Evolutionary conservation across 179 eudicot genomes (phyloP).

Genomic region (Beta corolliflora): DNA sequence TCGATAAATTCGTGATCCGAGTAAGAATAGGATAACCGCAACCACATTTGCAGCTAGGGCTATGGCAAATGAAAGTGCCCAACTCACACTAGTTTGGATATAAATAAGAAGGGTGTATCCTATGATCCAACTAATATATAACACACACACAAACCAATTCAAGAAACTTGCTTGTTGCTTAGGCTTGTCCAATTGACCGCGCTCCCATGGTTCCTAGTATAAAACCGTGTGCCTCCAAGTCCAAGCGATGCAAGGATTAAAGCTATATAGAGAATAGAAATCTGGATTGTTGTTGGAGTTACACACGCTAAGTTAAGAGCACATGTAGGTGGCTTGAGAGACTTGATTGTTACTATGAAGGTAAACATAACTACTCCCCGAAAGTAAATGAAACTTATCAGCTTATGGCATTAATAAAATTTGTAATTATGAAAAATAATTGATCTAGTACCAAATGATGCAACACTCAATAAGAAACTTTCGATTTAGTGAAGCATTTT

Average conservation of each 20-base stretch:
- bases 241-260: conserved; percentile 42
- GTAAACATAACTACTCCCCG: conserved; percentile 44
- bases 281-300: conserved; percentile 33
- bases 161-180: conserved; percentile 41
- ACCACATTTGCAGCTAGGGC: conserved; percentile 39
- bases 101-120: conserved; percentile 43
- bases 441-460: too few relatives aligned
- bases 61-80: conserved; percentile 44
- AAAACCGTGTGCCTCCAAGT: conserved; percentile 42
- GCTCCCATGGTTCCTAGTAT: conserved; percentile 52
- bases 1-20: conserved; percentile 39
- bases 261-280: conserved; percentile 30
- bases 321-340: conserved; percentile 42
- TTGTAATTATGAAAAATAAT: too few relatives aligned
- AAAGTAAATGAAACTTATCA: not conserved
- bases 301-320: conserved; percentile 25
- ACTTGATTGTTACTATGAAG: conserved; percentile 32
- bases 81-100: conserved; percentile 51
- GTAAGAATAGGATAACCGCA: conserved; percentile 41
- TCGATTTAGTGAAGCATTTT: too few relatives aligned
- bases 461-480: too few relatives aligned
- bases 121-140: conserved; percentile 31
- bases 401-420: too few relatives aligned
- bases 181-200: conserved; percentile 40
- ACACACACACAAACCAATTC: conserved; percentile 45